A percentile compares a stretch with the other conserved stretches of the same genome.
These are phyloP conservation scores for Calonectria multiphialidica DNA, from an alignment of 2,329 filamentous ascomycete species.

Conservation along the genomic window DNA sequence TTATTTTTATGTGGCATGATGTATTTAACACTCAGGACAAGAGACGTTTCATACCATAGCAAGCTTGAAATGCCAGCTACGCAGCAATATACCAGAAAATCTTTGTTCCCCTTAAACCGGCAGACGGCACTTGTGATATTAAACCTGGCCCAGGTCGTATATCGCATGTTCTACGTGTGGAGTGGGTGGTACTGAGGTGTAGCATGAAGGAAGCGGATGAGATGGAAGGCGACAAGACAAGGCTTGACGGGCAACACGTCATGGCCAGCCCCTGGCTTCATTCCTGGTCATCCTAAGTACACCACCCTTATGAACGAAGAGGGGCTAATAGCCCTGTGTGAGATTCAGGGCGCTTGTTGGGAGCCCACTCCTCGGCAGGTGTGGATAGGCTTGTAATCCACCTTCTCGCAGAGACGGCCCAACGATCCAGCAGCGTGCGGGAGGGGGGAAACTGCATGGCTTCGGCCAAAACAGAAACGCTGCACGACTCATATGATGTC, in stretches of 20 bases:
- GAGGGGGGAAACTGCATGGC: constrained; percentile 6
- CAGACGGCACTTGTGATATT: constrained; percentile 14
- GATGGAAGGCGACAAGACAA: constrained; percentile 13
- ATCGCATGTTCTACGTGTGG: constrained; percentile 2
- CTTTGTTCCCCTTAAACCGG: not conserved
- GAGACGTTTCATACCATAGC: constrained; percentile 7
- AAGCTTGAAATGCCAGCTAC: not conserved
- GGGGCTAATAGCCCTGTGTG: constrained; percentile 36
- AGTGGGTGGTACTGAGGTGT: constrained; percentile 8
- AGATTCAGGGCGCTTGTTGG: constrained; percentile 40
- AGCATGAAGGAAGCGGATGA: constrained; percentile 1
- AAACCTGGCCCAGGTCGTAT: not conserved
- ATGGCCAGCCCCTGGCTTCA: constrained; percentile 26
- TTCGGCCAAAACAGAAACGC: constrained; percentile 1
- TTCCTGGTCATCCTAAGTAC: constrained; percentile 16
- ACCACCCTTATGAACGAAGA: constrained; percentile 18
- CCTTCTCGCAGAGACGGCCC: constrained; percentile 18
- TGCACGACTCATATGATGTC: constrained; percentile 14
- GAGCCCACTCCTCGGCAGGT: constrained; percentile 17
- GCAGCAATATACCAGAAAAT: not conserved
- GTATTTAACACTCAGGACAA: constrained; percentile 4
- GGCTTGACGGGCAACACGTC: constrained; percentile 19
- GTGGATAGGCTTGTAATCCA: constrained; percentile 21
- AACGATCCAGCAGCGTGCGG: constrained; percentile 8
- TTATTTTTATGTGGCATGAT: not conserved